phyloP scores from a whole-genome alignment of 2,329 filamentous ascomycete genomes.

The Trichoderma oligosporum region DNA sequence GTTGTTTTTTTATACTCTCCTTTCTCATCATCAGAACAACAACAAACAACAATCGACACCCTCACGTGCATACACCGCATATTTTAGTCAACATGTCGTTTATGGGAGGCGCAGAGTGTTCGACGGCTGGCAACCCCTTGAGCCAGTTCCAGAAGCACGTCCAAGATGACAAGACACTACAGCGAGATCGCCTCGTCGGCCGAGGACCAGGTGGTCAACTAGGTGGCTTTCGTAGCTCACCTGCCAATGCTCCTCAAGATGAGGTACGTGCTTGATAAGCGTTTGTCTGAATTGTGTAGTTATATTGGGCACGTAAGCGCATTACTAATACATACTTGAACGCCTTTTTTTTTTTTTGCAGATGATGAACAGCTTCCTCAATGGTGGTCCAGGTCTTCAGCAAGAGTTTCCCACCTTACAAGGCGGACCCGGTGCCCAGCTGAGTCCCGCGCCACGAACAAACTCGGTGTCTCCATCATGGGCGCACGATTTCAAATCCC shows the following conservation, averaged over 20 bases:
- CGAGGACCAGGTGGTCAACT: conserved; percentile 66
- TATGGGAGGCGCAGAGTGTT: conserved; percentile 92
- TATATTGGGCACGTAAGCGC: background rate
- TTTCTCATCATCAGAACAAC: background rate
- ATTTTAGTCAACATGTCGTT: conserved; percentile 70
- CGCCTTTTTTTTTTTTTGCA: conserved; percentile 35
- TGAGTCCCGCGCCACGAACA: conserved; percentile 50
- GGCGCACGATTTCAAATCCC: conserved; percentile 51
- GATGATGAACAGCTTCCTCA: conserved; percentile 93
- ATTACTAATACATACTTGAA: conserved; percentile 31
- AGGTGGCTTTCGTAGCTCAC: conserved; percentile 72
- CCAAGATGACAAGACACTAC: conserved; percentile 90
- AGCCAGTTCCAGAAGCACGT: conserved; percentile 97
- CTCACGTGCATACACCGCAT: conserved; percentile 8
- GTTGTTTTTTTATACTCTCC: background rate
- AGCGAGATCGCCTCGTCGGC: conserved; percentile 82
- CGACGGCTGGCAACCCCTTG: conserved; percentile 89
- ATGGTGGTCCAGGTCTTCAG: conserved; percentile 63
- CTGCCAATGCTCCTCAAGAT: conserved; percentile 67
- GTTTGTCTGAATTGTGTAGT: conserved; percentile 4
- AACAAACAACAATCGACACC: background rate
- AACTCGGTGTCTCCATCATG: conserved; percentile 53
- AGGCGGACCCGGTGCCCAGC: conserved; percentile 44
- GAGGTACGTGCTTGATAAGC: conserved; percentile 48
- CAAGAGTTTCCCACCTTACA: conserved; percentile 50